phyloP scores from a whole-genome alignment of 108 stramenopile genomes.

The Skeletonema marinoi region DNA sequence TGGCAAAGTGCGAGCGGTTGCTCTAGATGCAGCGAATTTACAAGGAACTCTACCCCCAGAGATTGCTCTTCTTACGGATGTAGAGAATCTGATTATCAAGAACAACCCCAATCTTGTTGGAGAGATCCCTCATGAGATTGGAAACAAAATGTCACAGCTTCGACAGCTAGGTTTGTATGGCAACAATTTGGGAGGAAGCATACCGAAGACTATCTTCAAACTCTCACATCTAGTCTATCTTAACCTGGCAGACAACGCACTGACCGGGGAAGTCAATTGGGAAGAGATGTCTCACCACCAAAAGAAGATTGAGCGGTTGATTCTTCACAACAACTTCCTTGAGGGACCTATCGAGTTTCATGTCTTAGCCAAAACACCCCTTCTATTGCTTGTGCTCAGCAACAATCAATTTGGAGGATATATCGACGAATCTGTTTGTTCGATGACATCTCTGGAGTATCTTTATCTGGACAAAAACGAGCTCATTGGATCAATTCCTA shows the following conservation, averaged over 20 bases:
- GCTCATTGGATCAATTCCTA: constrained; percentile 61
- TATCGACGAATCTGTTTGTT: constrained; percentile 37
- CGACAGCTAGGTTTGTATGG: constrained; percentile 70
- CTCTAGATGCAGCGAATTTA: constrained; percentile 49
- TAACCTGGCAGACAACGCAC: constrained; percentile 29
- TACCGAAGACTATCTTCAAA: constrained; percentile 48
- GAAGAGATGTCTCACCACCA: constrained; percentile 23
- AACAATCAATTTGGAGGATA: constrained; percentile 64
- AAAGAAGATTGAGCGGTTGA: constrained; percentile 20
- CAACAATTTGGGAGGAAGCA: constrained; percentile 58
- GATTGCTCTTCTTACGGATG: constrained; percentile 43
- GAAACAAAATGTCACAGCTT: constrained; percentile 47
- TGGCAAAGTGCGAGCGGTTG: constrained; percentile 50
- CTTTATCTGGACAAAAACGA: constrained; percentile 70
- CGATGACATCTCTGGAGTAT: constrained; percentile 51
- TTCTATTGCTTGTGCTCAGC: constrained; percentile 64
- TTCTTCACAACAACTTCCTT: constrained; percentile 36
- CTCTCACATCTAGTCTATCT: constrained; percentile 33
- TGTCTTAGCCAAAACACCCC: constrained; percentile 41
- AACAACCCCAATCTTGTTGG: constrained; percentile 67
- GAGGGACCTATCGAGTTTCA: constrained; percentile 43
- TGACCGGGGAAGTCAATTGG: constrained; percentile 38
- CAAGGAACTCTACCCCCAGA: constrained; percentile 42
- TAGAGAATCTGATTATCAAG: constrained; percentile 69
- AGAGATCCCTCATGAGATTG: constrained; percentile 63